Conservation (phyloP, 2,329 filamentous ascomycete genomes). For the Fusarium equiseti region DNA sequence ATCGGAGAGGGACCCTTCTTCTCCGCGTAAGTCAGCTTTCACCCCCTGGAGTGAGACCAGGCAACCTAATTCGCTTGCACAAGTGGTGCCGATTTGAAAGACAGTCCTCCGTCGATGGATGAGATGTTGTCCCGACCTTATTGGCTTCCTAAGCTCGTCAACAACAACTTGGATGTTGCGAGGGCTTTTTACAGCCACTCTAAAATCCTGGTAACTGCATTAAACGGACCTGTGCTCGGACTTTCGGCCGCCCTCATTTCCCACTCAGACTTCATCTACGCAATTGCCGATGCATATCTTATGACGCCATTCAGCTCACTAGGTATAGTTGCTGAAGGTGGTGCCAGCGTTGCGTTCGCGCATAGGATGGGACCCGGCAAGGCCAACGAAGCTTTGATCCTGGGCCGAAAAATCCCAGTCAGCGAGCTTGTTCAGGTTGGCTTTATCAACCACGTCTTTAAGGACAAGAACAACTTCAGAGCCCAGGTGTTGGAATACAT, state of each 20-base stretch:
- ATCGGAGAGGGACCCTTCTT: not conserved
- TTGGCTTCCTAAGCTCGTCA: not conserved
- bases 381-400: not conserved
- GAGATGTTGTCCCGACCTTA: not conserved
- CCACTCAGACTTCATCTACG: not conserved
- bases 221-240: not conserved
- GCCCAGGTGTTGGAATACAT: not conserved
- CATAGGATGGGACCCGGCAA: not conserved
- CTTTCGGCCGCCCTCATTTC: not conserved
- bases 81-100: not conserved
- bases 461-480: not conserved
- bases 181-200: not conserved
- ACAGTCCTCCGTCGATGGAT: not conserved
- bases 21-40: not conserved
- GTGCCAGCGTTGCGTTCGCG: not conserved
- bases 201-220: not conserved
- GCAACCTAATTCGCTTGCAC: not conserved
- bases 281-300: not conserved
- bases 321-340: not conserved
- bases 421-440: not conserved
- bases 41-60: not conserved
- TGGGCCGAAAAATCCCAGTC: not conserved
- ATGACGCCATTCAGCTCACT: not conserved
- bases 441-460: not conserved
- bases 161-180: not conserved